These are phyloP conservation scores for Saccharomycopsis vini DNA, from an alignment of 805 yeast genomes.

Conservation along the genomic window DNA sequence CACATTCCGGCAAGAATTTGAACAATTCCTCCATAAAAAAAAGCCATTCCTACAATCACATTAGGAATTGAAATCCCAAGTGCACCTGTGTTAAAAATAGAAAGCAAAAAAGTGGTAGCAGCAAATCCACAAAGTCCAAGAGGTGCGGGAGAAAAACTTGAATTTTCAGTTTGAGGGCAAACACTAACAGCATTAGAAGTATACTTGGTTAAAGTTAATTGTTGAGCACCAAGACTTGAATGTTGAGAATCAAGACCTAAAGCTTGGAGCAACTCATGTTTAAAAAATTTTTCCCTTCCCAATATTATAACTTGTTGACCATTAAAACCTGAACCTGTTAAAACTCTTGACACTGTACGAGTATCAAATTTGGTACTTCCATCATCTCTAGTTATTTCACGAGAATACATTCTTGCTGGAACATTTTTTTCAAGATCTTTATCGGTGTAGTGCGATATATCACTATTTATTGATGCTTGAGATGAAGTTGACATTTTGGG, in stretches of 20 bases:
- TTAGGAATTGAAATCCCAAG: conserved; percentile 47
- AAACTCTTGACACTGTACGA: conserved; percentile 7
- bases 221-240: background rate
- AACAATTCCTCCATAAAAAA: conserved; percentile 55
- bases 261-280: conserved; percentile 39
- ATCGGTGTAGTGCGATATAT: background rate
- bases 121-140: conserved; percentile 52
- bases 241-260: conserved; percentile 38
- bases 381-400: background rate
- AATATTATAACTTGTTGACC: conserved; percentile 39
- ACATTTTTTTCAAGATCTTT: conserved; percentile 11
- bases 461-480: conserved; percentile 6
- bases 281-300: conserved; percentile 43
- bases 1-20: conserved; percentile 62
- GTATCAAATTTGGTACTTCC: conserved; percentile 4
- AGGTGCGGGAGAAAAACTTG: conserved; percentile 48
- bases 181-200: conserved; percentile 22
- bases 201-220: background rate
- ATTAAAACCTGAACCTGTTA: conserved; percentile 23
- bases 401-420: conserved; percentile 10
- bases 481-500: conserved; percentile 5
- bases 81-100: conserved; percentile 46
- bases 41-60: conserved; percentile 51
- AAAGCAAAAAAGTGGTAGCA: conserved; percentile 51
- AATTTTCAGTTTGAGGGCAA: conserved; percentile 24